phyloP scores from a whole-genome alignment of 2,329 filamentous ascomycete species.

The Penicillium sp. region DNA sequence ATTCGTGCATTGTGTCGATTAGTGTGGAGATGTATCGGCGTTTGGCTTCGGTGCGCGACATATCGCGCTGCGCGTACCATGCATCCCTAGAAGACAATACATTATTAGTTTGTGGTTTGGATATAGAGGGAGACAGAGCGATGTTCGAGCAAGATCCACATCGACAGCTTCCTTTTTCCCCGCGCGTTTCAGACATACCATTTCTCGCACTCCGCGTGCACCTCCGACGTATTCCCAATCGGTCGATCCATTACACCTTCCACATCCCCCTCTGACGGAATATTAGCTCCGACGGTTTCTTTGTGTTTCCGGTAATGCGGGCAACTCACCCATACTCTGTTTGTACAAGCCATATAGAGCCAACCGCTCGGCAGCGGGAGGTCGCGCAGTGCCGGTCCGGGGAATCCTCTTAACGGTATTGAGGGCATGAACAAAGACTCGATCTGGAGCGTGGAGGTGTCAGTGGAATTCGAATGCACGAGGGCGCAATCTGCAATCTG shows the following conservation, averaged over 20 bases:
- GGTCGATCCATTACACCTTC: constrained; percentile 91
- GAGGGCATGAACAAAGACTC: constrained; percentile 97
- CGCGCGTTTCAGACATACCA: constrained; percentile 51
- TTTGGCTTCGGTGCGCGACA: constrained; percentile 90
- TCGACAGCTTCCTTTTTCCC: neutral
- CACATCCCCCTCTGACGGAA: constrained; percentile 75
- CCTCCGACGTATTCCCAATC: constrained; percentile 51
- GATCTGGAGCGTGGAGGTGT: constrained; percentile 59
- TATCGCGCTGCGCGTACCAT: constrained; percentile 82
- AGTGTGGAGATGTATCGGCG: constrained; percentile 88
- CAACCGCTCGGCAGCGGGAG: constrained; percentile 79
- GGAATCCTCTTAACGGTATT: constrained; percentile 98
- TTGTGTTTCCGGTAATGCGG: neutral
- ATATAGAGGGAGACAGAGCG: neutral
- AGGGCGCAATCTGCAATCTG: neutral
- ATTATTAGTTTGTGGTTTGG: neutral
- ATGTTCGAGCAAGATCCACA: neutral
- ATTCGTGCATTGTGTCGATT: constrained; percentile 95
- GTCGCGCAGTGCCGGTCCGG: constrained; percentile 85
- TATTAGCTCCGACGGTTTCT: constrained; percentile 14
- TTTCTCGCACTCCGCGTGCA: constrained; percentile 61
- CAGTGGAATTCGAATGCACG: neutral
- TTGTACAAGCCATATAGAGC: constrained; percentile 98
- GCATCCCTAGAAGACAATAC: constrained; percentile 64
- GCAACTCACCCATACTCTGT: constrained; percentile 75